A percentile compares a stretch with the other conserved stretches of the same genome.
Evolutionary conservation across 176 grass and related monocot species (phyloP).

Genomic region (Pontederia crassipes): DNA sequence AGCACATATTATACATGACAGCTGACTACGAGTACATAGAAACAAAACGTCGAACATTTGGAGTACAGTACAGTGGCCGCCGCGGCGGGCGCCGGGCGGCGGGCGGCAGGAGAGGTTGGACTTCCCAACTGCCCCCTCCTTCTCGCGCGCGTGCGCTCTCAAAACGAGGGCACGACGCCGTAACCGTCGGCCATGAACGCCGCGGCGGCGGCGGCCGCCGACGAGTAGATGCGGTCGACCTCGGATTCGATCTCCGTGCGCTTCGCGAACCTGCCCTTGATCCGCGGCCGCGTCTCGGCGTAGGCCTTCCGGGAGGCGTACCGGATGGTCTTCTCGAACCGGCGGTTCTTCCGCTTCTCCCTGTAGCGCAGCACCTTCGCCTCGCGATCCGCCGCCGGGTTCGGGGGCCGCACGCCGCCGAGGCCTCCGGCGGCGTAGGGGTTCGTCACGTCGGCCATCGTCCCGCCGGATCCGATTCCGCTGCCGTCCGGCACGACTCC

Average conservation of each 20-base stretch:
- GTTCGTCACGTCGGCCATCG: slow-evolving; percentile 5
- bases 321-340: slow-evolving; percentile 13
- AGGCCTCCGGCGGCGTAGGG: neutral
- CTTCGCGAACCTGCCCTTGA: slow-evolving; percentile 13
- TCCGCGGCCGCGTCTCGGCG: slow-evolving; percentile 12
- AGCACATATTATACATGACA: too few species aligned
- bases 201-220: neutral
- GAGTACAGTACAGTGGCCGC: too few species aligned
- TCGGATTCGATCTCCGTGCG: neutral
- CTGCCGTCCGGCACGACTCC: slow-evolving; percentile 12
- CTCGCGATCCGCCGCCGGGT: neutral
- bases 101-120: too few species aligned
- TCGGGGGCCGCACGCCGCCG: neutral
- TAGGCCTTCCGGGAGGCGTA: slow-evolving; percentile 15
- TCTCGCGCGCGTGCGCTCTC: neutral
- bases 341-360: slow-evolving; percentile 13
- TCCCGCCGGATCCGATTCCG: neutral
- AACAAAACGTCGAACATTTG: too few species aligned
- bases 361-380: slow-evolving; percentile 7
- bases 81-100: too few species aligned
- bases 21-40: too few species aligned
- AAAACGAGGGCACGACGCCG: slow-evolving; percentile 4
- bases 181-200: neutral
- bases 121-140: too few species aligned
- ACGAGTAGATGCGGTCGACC: neutral